Evolutionary conservation across 1,284 basidiomycete genomes (phyloP), one percentile per base, ranked within the genome.

Genomic region (Ustilago esculenta): DNA sequence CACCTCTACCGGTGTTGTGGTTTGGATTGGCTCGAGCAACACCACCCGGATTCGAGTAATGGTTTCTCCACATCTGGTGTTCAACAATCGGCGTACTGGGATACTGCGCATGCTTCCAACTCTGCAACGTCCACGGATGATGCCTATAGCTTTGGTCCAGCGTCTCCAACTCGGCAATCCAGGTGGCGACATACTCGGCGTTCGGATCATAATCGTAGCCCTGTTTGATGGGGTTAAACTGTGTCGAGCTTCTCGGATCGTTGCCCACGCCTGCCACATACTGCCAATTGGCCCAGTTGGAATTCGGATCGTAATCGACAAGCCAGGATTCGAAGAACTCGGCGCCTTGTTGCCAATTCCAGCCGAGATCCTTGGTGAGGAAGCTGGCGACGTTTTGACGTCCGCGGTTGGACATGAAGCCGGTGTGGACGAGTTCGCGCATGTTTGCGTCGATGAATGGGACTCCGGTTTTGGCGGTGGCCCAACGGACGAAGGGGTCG

Each of bases 371-470:
- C 40, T 79, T 77, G 42, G 72, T 74, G 8, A 79, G 49, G 42
- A 77, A 72, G 12, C 34, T 47, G 4, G 75, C 75, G 18, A 77
- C 75, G 42, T 77, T 79, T 36, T 79, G 75, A 5, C 75, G 49
- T 9, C 73, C 76, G 7, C 76, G 58, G 72, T 87, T 87, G 53
- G 83, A 84, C 84, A 86, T 86, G 76, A 85, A 86, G n/a, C 85
- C 76, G n/a, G 76, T 79, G 30, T 74, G 52, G 23, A 73, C 68
- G 12, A 79, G 53, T 50, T 79, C 76, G 27, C 49, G 44, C 65
- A 72, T 75, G 46, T 77, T 77, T 32, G 76, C 76, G 34, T 79
- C 76, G 46, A 79, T 75, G 39, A 79, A 34, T 1, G 76, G 76
- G 0, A 79, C 63, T n/a, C 75, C 76, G 0, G 76, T 79, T 21